These are phyloP conservation scores for Lyophyllum atratum DNA, from an alignment of 768 basidiomycete genomes.

Conservation along the genomic window DNA sequence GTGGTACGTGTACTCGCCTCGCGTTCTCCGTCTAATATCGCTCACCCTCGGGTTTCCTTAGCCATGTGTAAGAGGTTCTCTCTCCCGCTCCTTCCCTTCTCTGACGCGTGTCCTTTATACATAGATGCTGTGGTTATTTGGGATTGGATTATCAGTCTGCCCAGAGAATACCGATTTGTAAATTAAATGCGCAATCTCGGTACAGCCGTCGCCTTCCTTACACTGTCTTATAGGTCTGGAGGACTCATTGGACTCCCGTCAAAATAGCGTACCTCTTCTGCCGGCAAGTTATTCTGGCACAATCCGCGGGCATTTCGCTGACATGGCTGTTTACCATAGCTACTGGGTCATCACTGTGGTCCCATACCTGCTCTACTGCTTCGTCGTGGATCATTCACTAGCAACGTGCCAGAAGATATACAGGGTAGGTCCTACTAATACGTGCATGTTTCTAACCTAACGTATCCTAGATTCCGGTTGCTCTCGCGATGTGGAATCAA, in stretches of 20 bases:
- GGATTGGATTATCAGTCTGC: slow-evolving; percentile 83
- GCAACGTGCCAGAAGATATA: slow-evolving; percentile 71
- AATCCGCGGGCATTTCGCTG: slow-evolving; percentile 10
- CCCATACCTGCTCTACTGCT: slow-evolving; percentile 77
- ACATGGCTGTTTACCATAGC: slow-evolving; percentile 33
- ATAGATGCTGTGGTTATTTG: slow-evolving; percentile 80
- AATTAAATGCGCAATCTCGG: slow-evolving; percentile 24
- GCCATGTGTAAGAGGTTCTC: slow-evolving; percentile 64
- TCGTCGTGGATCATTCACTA: slow-evolving; percentile 66
- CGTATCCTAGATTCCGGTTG: slow-evolving; percentile 65
- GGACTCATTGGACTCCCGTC: slow-evolving; percentile 81
- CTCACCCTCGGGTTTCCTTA: slow-evolving; percentile 37
- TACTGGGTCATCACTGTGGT: slow-evolving; percentile 85
- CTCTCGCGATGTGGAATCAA: slow-evolving; percentile 87
- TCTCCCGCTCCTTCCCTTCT: slow-evolving; percentile 25
- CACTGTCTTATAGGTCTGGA: slow-evolving; percentile 62
- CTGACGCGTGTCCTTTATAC: slow-evolving; percentile 26
- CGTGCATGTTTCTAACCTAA: background rate
- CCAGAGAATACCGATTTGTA: slow-evolving; percentile 79
- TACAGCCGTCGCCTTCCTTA: slow-evolving; percentile 20
- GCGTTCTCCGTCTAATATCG: slow-evolving; percentile 20
- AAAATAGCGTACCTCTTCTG: slow-evolving; percentile 85
- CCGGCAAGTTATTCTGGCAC: slow-evolving; percentile 50
- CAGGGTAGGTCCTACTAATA: slow-evolving; percentile 42
- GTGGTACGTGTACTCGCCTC: slow-evolving; percentile 57